Evolutionary conservation across 73 alveolate species (phyloP).

Genomic region (Paramecium caudatum): DNA sequence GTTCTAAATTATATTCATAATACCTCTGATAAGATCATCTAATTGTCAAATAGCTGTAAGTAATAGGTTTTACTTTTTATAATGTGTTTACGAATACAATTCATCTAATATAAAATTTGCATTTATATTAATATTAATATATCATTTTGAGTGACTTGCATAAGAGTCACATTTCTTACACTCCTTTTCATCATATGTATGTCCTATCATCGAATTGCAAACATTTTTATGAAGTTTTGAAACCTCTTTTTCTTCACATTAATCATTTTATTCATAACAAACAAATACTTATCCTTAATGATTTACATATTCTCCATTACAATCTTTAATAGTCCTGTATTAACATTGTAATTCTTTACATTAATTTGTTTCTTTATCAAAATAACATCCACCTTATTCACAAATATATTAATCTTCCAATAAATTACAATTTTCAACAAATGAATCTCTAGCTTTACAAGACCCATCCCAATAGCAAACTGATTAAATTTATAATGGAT

Average conservation of each 20-base stretch:
- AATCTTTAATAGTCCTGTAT: background rate
- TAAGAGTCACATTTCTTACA: slow-evolving; percentile 42
- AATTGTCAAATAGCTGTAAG: background rate
- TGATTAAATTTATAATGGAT: background rate
- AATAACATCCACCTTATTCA: background rate
- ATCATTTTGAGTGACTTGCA: background rate
- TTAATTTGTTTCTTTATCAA: background rate
- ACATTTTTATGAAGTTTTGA: background rate
- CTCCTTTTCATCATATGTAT: background rate
- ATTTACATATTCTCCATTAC: slow-evolving; percentile 68
- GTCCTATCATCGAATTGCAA: slow-evolving; percentile 50
- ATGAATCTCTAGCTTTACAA: slow-evolving; percentile 12
- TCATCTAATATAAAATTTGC: background rate
- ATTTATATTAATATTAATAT: background rate
- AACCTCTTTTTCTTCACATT: background rate
- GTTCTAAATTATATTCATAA: slow-evolving; percentile 15
- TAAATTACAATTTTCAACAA: background rate
- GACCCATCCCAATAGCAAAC: slow-evolving; percentile 23
- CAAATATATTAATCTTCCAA: background rate
- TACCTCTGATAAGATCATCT: slow-evolving; percentile 61
- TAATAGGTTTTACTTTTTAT: slow-evolving; percentile 51
- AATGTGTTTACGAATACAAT: slow-evolving; percentile 35
- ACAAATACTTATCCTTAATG: slow-evolving; percentile 33
- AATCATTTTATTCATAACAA: slow-evolving; percentile 31
- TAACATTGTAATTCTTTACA: slow-evolving; percentile 13